Percentiles rank a stretch among this genome's conserved stretches.
These are phyloP conservation scores for Danielozyma ontarioensis DNA, from an alignment of 805 yeast species.

Conservation along the genomic window DNA sequence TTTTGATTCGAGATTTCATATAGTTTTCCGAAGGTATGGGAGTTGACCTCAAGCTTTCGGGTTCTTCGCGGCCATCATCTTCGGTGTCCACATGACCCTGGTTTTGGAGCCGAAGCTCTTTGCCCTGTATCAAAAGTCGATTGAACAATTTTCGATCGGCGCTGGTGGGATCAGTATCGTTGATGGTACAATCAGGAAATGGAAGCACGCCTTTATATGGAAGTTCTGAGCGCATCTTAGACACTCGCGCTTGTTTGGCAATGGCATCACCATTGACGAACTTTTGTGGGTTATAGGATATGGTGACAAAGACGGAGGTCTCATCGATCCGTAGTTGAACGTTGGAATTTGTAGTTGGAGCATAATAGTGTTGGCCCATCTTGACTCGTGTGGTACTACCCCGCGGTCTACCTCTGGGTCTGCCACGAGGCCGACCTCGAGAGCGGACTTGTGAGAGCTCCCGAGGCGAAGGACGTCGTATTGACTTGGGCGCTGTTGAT, in stretches of 20 bases:
- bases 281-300: neutral
- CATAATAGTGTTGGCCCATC: too few relatives aligned
- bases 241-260: too few relatives aligned
- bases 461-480: too few relatives aligned
- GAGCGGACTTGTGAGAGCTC: too few relatives aligned
- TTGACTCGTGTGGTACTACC: too few relatives aligned
- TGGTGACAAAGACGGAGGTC: neutral
- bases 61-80: constrained; percentile 9
- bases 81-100: constrained; percentile 6
- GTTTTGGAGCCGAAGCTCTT: constrained; percentile 28
- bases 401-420: neutral
- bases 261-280: too few relatives aligned
- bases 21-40: constrained; percentile 13
- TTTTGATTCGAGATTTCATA: constrained; percentile 42
- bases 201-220: constrained; percentile 66
- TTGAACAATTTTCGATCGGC: constrained; percentile 49
- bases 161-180: constrained; percentile 53
- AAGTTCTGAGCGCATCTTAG: constrained; percentile 27
- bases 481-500: too few relatives aligned
- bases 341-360: neutral
- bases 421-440: neutral
- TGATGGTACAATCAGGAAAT: constrained; percentile 55
- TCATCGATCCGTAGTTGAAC: neutral
- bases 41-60: constrained; percentile 1
- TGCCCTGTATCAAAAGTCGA: constrained; percentile 33